Base-by-base conservation (phyloP, 1,284 basidiomycete species). In the Sporisorium reilianum region DNA sequence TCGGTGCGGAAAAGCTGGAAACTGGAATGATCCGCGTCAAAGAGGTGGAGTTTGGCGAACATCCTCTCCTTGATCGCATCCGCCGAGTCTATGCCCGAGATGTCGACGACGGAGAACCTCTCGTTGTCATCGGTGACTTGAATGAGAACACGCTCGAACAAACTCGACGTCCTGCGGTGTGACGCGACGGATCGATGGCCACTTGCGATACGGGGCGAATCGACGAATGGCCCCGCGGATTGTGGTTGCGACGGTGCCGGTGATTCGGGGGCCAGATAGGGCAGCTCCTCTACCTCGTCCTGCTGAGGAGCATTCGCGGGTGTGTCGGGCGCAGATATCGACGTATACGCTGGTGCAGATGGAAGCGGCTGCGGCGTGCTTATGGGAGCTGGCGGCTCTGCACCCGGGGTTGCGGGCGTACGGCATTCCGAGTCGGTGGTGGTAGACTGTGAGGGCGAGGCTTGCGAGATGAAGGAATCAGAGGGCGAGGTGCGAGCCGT, bases 71-170 rank as follows among this genome's bases (percentile, higher is more conserved):
- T 82, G 66, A 84, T 84, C 14, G 75, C 77, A 28, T 77, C 78
- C 18, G 82, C 78, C 3, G 78, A 75, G 36, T 77, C 69, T 10
- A 82, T 65, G 25, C 81, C 80, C 4, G 82, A 79, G 22, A 84
- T 78, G 51, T 84, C 82, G 22, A 84, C 82, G 25, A 84, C 83
- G 7, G 81, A 70, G 53, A 84, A 84, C 23, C 81, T 63, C 44
- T 84, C 83, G 54, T 84, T 84, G 76, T 84, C 83, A 34, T 80
- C 79, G 26, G 83, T 84, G 30, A 83, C 83, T 52, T 83, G 81
- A 32, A 84, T 84, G 16, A 82, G 67, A 10, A 81, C 79, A 20
- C 73, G 68, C 38, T 75, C 73, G 20, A 75, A 64, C 7, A 64
- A 48, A 32, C 73, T 75, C 18, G 71, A 74, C 2, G 20, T 44